Evolutionary conservation across 2,329 filamentous ascomycete genomes (phyloP), one percentile per base, ranked within the genome.

Genomic region (Gnomoniopsis sp.): DNA sequence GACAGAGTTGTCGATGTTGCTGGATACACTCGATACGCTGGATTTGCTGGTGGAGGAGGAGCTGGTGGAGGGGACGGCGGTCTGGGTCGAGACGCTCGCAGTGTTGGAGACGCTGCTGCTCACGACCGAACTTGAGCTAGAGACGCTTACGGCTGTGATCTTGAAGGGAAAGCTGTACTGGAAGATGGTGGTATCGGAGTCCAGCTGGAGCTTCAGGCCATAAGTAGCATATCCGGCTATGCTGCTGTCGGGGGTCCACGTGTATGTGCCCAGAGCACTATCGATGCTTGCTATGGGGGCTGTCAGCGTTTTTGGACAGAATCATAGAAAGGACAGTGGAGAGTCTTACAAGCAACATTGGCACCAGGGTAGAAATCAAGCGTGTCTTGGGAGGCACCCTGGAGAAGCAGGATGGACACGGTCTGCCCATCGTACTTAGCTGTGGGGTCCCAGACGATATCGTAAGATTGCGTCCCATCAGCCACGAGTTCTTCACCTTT

Each of bases 101-200:
- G 26, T 30, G 26, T 4, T 4, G 26, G 26, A 19, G 23, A 46
- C 48, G 22, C 69, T 44, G 58, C 34, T 64, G 63, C 61, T 49
- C 64, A 58, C 36, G 62, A 53, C 53, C 43, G 58, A 19, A 49
- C 65, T 53, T 58, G 58, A 58, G 51, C 58, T 64, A 26, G 61
- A 66, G 47, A 61, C 68, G 53, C 43, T 43, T 21, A 43, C 49
- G n/a, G 68, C 73, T 57, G 69, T 67, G 67, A 85, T 84, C 67
- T 75, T 66, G 77, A 88, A 88, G 65, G 83, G 83, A 75, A 79
- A 80, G 58, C 82, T 85, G 79, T 81, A 87, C 78, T 88, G 84
- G 79, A 83, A 84, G 68, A 78, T 72, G 12, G 52, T 63, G 22
- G 74, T 55, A 73, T 84, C 68, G 63, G 70, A 72, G 65, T 81